A percentile compares a stretch with the other conserved stretches of the same genome.
phyloP scores from a whole-genome alignment of 129 eudicot genomes.

The Tanacetum coccineum region DNA sequence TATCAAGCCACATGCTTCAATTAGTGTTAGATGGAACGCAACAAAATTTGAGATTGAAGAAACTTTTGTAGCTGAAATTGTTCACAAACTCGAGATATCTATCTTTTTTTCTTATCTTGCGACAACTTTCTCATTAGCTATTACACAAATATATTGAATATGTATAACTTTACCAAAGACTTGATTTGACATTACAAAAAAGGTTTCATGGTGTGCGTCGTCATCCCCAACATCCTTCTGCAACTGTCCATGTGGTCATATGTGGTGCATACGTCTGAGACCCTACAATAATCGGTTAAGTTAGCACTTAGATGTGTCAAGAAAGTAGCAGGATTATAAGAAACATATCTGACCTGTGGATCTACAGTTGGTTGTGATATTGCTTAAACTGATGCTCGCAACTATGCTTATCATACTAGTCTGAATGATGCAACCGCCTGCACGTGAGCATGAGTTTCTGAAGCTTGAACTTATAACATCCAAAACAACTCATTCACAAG shows the following conservation, averaged over 20 bases:
- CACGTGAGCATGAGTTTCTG: conserved; percentile 14
- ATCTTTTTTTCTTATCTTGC: conserved; percentile 15
- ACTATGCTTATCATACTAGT: conserved; percentile 31
- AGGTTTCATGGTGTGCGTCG: neutral
- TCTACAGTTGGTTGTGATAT: conserved; percentile 1
- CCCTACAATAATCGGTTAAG: conserved; percentile 15
- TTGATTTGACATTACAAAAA: neutral
- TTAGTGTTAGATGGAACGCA: conserved; percentile 15
- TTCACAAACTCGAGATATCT: conserved; percentile 6
- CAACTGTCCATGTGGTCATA: neutral
- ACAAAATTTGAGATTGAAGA: conserved; percentile 14
- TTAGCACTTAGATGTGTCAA: neutral
- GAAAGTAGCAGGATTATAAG: neutral
- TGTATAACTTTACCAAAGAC: neutral
- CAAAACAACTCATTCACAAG: no score
- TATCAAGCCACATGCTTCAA: conserved; percentile 5
- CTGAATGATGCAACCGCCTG: conserved; percentile 92
- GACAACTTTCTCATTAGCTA: conserved; percentile 4
- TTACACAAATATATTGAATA: neutral
- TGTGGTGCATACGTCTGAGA: neutral
- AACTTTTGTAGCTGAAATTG: conserved; percentile 18
- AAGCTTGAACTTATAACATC: neutral
- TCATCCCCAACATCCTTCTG: neutral
- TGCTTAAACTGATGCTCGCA: conserved; percentile 14
- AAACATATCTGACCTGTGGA: conserved; percentile 17